phyloP scores from a whole-genome alignment of 805 yeast species.

The Myxozyma geophila region DNA sequence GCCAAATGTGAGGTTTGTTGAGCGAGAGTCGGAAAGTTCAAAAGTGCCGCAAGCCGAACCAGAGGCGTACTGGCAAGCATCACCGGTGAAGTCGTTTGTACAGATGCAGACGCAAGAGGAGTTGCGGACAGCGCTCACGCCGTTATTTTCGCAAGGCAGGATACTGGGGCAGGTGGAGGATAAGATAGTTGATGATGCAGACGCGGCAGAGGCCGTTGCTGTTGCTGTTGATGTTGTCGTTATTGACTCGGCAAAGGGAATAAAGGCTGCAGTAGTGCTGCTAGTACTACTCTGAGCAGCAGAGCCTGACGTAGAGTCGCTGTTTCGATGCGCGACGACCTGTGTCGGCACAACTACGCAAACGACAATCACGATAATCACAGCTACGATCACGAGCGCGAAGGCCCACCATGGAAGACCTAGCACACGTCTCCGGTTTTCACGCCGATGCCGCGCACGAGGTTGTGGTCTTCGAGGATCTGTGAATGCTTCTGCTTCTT shows the following conservation, averaged over 20 bases:
- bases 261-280: not conserved
- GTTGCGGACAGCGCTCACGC: conserved; percentile 22
- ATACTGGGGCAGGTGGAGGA: not conserved
- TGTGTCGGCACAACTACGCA: conserved; percentile 32
- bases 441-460: not conserved
- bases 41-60: conserved; percentile 13
- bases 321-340: conserved; percentile 9
- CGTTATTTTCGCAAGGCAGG: conserved; percentile 24
- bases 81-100: conserved; percentile 22
- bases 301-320: not conserved
- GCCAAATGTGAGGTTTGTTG: conserved; percentile 23
- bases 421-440: conserved; percentile 15
- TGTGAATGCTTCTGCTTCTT: not conserved
- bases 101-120: conserved; percentile 27
- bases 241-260: not conserved
- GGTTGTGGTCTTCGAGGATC: not conserved
- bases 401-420: conserved; percentile 29
- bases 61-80: conserved; percentile 13
- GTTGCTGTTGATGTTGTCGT: not conserved
- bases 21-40: conserved; percentile 2
- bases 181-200: conserved; percentile 7
- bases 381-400: conserved; percentile 3
- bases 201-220: not conserved
- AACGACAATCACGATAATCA: conserved; percentile 16
- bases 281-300: not conserved